Conservation (phyloP, 768 basidiomycete species). For the Pisolithus orientalis region DNA sequence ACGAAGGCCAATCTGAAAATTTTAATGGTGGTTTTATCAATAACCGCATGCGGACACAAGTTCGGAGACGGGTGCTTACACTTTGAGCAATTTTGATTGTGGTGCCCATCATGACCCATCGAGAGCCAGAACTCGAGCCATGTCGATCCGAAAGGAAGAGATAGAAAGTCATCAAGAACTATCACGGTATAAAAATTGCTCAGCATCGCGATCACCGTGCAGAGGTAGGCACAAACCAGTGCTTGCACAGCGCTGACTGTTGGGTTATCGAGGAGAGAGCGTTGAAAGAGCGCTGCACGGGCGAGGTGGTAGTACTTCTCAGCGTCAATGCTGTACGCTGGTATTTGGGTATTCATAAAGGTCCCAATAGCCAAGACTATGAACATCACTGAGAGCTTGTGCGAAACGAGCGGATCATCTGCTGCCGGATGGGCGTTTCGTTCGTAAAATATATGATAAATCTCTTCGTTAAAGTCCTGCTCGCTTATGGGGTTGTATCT, state of each 20-base stretch:
- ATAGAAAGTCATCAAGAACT: conserved; percentile 70
- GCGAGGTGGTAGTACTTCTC: conserved; percentile 67
- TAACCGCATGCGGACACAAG: neutral
- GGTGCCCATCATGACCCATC: conserved; percentile 65
- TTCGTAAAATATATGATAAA: conserved; percentile 54
- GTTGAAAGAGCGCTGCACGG: conserved; percentile 57
- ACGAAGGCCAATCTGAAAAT: conserved; percentile 62
- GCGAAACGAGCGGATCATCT: conserved; percentile 49
- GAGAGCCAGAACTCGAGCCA: conserved; percentile 55
- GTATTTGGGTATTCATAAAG: conserved; percentile 49
- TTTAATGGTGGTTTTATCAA: neutral
- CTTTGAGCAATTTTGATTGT: conserved; percentile 67
- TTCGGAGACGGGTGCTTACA: conserved; percentile 35
- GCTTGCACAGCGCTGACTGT: conserved; percentile 64
- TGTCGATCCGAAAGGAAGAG: conserved; percentile 65
- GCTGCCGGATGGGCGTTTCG: conserved; percentile 35
- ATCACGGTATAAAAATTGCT: conserved; percentile 10
- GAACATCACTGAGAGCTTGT: conserved; percentile 58
- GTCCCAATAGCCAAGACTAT: conserved; percentile 64
- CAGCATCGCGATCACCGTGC: conserved; percentile 24
- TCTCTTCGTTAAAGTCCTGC: conserved; percentile 54
- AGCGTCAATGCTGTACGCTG: conserved; percentile 59
- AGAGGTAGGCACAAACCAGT: conserved; percentile 38
- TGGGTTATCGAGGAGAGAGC: conserved; percentile 60
- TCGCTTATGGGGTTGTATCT: conserved; percentile 67